These are phyloP conservation scores for Ophiocordyceps robertsii DNA, from an alignment of 2,329 filamentous ascomycete species.

Conservation along the genomic window DNA sequence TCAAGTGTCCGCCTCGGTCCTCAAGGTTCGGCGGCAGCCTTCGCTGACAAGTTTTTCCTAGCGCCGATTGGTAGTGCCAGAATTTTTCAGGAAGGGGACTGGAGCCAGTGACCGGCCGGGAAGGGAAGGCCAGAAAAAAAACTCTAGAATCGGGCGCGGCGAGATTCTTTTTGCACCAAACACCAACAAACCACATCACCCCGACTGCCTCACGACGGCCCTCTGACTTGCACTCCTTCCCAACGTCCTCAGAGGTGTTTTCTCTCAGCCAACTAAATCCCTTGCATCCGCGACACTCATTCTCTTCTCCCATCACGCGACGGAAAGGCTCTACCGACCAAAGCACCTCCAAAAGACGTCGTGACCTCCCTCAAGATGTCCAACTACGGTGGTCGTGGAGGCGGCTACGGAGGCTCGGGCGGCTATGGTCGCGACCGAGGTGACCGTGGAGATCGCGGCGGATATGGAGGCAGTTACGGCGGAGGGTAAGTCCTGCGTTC, in stretches of 20 bases:
- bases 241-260: constrained; percentile 10
- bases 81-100: constrained; percentile 7
- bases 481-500: constrained; percentile 21
- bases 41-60: constrained; percentile 6
- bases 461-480: constrained; percentile 17
- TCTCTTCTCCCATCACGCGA: constrained; percentile 2
- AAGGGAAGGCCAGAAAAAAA: constrained; percentile 10
- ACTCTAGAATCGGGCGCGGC: constrained; percentile 4
- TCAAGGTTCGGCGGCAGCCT: background rate
- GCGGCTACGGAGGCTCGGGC: constrained; percentile 16
- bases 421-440: constrained; percentile 33
- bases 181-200: constrained; percentile 6
- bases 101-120: background rate
- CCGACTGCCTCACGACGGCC: constrained; percentile 4
- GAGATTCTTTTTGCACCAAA: constrained; percentile 12
- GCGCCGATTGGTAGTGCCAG: constrained; percentile 6
- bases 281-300: background rate
- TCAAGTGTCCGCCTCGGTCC: background rate
- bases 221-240: constrained; percentile 15
- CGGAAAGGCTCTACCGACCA: background rate
- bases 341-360: constrained; percentile 4
- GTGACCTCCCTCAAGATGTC: constrained; percentile 25
- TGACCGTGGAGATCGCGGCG: constrained; percentile 21
- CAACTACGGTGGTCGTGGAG: constrained; percentile 25
- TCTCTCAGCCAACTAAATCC: background rate